Percentiles rank a stretch among this genome's conserved stretches.
Conservation (phyloP, 495 filamentous ascomycete species). For the Schizothecium vesticola region DNA sequence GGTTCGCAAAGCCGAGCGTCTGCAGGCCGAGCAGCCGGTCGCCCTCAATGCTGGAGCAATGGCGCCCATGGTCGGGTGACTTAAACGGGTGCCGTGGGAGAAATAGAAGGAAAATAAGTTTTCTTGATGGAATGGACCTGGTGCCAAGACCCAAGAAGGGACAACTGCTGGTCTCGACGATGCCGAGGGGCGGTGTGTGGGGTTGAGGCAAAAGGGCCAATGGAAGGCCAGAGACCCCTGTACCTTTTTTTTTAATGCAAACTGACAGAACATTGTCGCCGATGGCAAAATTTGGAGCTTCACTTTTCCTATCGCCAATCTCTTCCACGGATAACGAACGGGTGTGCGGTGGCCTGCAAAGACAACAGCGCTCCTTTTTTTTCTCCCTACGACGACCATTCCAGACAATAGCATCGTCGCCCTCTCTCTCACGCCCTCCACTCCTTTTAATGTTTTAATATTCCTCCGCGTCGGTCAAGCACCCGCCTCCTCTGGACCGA, state of each 20-base stretch:
- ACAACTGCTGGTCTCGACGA: background rate
- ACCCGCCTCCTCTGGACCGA: background rate
- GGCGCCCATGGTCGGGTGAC: conserved; percentile 10
- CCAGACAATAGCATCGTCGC: background rate
- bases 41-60: conserved; percentile 17
- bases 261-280: conserved; percentile 1
- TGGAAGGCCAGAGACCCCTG: background rate
- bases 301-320: conserved; percentile 1
- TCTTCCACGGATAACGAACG: background rate
- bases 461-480: background rate
- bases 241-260: conserved; percentile 1
- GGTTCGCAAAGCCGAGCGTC: conserved; percentile 20
- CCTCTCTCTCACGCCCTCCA: background rate
- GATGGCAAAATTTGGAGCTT: conserved; percentile 14
- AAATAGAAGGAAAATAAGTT: background rate
- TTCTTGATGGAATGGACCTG: background rate
- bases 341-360: background rate
- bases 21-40: conserved; percentile 27
- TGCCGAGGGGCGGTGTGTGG: background rate
- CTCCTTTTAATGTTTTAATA: conserved; percentile 20
- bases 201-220: background rate
- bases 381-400: background rate
- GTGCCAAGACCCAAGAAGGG: background rate
- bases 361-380: background rate
- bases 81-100: background rate